These are phyloP conservation scores for Naganishia kalamii DNA, from an alignment of 768 basidiomycete species.

Conservation along the genomic window DNA sequence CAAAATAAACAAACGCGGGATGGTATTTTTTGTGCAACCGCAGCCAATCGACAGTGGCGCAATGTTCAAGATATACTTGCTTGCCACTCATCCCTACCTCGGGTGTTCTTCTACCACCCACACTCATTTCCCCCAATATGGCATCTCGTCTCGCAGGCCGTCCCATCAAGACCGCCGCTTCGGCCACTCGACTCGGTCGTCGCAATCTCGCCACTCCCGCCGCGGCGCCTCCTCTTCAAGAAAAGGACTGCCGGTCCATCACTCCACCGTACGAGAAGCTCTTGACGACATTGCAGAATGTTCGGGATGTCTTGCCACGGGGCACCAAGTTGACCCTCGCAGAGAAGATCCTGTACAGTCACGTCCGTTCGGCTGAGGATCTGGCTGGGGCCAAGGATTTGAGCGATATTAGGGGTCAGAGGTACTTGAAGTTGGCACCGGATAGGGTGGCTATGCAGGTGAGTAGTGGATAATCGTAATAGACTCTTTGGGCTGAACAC, in stretches of 20 bases:
- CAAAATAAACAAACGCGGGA: background rate
- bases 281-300: slow-evolving; percentile 62
- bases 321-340: slow-evolving; percentile 77
- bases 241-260: slow-evolving; percentile 64
- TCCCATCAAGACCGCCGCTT: background rate
- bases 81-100: no score
- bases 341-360: slow-evolving; percentile 95
- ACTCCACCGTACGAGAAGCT: slow-evolving; percentile 76
- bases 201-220: slow-evolving; percentile 41
- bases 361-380: slow-evolving; percentile 72
- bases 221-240: slow-evolving; percentile 42
- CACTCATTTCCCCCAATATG: background rate
- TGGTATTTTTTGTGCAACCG: background rate
- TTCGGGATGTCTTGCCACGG: slow-evolving; percentile 62
- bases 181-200: background rate
- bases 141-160: slow-evolving; percentile 10
- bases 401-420: slow-evolving; percentile 70
- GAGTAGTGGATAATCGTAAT: slow-evolving; percentile 48
- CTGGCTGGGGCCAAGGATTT: slow-evolving; percentile 52
- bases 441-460: slow-evolving; percentile 97
- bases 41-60: background rate
- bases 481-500: background rate
- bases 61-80: no score
- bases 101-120: background rate
- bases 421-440: slow-evolving; percentile 82